phyloP scores from a whole-genome alignment of 2,329 filamentous ascomycete genomes.

The Penicillium frequentans region DNA sequence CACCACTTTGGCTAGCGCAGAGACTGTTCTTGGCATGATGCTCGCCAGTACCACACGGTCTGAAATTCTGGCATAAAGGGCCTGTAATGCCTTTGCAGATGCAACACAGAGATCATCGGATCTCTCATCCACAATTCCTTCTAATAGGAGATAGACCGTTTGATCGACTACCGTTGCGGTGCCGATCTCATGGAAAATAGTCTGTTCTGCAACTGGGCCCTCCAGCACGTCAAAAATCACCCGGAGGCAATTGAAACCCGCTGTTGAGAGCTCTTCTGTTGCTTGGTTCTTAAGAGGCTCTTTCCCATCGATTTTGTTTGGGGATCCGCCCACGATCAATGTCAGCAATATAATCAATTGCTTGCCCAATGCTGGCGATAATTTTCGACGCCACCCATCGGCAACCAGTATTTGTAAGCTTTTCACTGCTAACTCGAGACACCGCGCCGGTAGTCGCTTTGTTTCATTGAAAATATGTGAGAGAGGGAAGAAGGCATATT shows the following conservation, averaged over 20 bases:
- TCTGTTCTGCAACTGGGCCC: slow-evolving; percentile 44
- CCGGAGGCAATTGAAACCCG: slow-evolving; percentile 68
- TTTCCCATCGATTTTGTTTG: slow-evolving; percentile 49
- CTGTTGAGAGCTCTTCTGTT: slow-evolving; percentile 71
- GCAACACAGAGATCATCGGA: slow-evolving; percentile 70
- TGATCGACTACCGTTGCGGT: slow-evolving; percentile 79
- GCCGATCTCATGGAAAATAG: slow-evolving; percentile 51
- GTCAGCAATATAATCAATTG: slow-evolving; percentile 84
- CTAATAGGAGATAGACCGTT: slow-evolving; percentile 75
- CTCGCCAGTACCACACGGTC: slow-evolving; percentile 75
- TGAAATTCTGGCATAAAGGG: slow-evolving; percentile 63
- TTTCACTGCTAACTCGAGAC: slow-evolving; percentile 71
- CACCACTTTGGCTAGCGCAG: slow-evolving; percentile 73
- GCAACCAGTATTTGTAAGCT: slow-evolving; percentile 72
- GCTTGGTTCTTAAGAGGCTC: slow-evolving; percentile 33
- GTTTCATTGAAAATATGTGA: slow-evolving; percentile 81
- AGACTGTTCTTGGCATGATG: slow-evolving; percentile 86
- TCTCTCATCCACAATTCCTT: slow-evolving; percentile 64
- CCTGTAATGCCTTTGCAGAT: slow-evolving; percentile 64
- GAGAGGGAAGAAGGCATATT: slow-evolving; percentile 93
- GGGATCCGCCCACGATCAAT: slow-evolving; percentile 73
- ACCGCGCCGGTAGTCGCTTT: slow-evolving; percentile 66
- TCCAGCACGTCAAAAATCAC: slow-evolving; percentile 64
- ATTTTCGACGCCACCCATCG: slow-evolving; percentile 73
- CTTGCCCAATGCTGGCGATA: slow-evolving; percentile 71